Evolutionary conservation across 1,284 basidiomycete genomes (phyloP), one percentile per base, ranked within the genome.

Genomic region (Ustilago loliicola): DNA sequence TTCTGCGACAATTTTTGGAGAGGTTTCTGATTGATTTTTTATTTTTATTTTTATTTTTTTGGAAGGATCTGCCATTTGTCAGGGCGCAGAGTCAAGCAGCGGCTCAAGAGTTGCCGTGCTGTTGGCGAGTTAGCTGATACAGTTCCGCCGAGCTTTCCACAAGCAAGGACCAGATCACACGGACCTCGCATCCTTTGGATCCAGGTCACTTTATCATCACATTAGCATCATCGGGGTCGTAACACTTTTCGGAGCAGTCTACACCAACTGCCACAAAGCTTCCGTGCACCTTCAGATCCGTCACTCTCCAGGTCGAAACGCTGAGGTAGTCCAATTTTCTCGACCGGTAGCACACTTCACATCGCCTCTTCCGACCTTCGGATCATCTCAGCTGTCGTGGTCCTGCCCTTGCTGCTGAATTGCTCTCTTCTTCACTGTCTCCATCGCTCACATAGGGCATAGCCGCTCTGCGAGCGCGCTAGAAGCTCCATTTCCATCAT

Each of bases 401-500:
- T 10, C 29, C 45, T 23, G 17, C 25, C 19, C 15, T 11, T 27
- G 38, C 42, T 50, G 42, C 52, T 36, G 32, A 21, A n/a, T 53
- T 32, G 25, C 38, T 54, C 5, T 21, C 61, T 9, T 3, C 25
- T 17, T 23, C 60, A 40, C 38, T 36, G 34, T 32, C 19, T 8
- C 17, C 13, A n/a, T 27, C 29, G 25, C 11, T 29, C 17, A 10
- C 36, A 25, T 11, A 66, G 59, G n/a, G 21, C 61, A 23, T 38
- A 67, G 58, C 53, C 71, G 61, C 65, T 57, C 48, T 34, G 25
- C 15, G 57, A 61, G 65, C 71, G 61, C 48, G 71, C 71, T 61
- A 42, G 53, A 48, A 52, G 56, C 58, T 54, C 17, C 1, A 30
- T 19, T 27, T 6, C n/a, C 21, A 54, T 50, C 45, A 94, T 94